phyloP scores from a whole-genome alignment of 179 eudicot genomes.

The Sideroxylon spinosum region DNA sequence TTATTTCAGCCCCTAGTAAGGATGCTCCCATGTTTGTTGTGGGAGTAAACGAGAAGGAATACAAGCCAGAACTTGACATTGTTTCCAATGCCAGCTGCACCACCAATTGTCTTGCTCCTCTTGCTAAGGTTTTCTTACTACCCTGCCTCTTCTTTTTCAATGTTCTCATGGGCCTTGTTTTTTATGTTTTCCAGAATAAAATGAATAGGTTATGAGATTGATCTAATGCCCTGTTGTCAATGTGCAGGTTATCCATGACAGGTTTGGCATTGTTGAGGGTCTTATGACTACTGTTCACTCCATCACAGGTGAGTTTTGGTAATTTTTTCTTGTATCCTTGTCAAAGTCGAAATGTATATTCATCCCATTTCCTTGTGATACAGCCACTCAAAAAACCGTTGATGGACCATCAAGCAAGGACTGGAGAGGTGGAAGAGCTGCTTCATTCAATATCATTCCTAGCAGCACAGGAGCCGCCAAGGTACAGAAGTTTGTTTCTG shows the following conservation, averaged over 20 bases:
- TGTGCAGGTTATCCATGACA: constrained; percentile 58
- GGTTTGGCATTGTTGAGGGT: too few relatives aligned
- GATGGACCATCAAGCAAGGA: constrained; percentile 58
- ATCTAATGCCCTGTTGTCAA: background rate
- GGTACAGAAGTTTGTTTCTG: constrained; percentile 27
- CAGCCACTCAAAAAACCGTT: constrained; percentile 23
- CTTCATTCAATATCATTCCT: constrained; percentile 20
- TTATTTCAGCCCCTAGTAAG: too few relatives aligned
- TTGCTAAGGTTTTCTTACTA: constrained; percentile 48
- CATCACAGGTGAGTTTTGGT: constrained; percentile 48
- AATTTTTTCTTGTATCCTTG: background rate
- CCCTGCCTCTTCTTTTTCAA: background rate
- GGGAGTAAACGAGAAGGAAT: constrained; percentile 76
- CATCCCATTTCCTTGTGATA: background rate
- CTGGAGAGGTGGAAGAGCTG: constrained; percentile 47
- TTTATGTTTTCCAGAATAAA: too few relatives aligned
- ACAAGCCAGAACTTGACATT: constrained; percentile 60
- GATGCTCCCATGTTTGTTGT: constrained; percentile 49
- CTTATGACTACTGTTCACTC: constrained; percentile 42
- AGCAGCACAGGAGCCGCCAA: constrained; percentile 85
- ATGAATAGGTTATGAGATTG: background rate
- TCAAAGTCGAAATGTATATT: background rate
- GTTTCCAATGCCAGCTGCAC: constrained; percentile 63
- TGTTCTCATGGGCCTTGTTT: background rate
- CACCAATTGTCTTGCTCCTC: constrained; percentile 42